These are phyloP conservation scores for Aspergillus sp. DNA, from an alignment of 2,329 filamentous ascomycete genomes.

Conservation along the genomic window DNA sequence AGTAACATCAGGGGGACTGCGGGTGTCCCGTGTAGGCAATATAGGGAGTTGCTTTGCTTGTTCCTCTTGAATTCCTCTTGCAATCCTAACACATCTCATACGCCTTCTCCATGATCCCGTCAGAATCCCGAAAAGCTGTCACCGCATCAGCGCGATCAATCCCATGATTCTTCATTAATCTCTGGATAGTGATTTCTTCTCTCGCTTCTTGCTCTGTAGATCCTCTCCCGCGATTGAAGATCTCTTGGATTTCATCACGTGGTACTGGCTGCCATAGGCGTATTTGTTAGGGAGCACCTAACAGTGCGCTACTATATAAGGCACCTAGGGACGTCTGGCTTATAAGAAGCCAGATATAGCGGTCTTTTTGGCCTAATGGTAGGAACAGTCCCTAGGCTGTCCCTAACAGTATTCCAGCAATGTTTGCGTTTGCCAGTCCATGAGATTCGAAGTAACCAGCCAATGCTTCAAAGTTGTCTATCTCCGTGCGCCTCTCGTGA, in stretches of 20 bases:
- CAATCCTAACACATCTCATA: background rate
- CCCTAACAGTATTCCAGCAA: background rate
- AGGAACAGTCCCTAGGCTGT: no score
- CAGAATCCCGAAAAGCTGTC: background rate
- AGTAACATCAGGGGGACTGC: constrained; percentile 4
- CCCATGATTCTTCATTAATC: constrained; percentile 1
- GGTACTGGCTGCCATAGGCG: background rate
- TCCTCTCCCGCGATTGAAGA: background rate
- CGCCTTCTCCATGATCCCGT: background rate
- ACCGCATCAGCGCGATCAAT: constrained; percentile 1
- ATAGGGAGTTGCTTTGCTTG: background rate
- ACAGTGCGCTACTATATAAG: no score
- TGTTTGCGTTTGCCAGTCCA: background rate
- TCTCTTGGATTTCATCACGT: background rate
- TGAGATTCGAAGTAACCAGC: background rate
- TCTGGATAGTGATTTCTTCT: background rate
- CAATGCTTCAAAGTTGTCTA: background rate
- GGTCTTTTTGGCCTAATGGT: no score
- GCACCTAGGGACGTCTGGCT: no score
- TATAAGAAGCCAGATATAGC: no score
- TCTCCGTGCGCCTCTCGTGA: no score
- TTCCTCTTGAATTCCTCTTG: background rate
- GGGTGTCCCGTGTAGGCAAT: constrained; percentile 2
- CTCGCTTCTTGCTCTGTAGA: background rate
- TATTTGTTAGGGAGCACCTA: no score